Conservation (phyloP, 1,284 basidiomycete genomes). For the Austropuccinia psidii region DNA sequence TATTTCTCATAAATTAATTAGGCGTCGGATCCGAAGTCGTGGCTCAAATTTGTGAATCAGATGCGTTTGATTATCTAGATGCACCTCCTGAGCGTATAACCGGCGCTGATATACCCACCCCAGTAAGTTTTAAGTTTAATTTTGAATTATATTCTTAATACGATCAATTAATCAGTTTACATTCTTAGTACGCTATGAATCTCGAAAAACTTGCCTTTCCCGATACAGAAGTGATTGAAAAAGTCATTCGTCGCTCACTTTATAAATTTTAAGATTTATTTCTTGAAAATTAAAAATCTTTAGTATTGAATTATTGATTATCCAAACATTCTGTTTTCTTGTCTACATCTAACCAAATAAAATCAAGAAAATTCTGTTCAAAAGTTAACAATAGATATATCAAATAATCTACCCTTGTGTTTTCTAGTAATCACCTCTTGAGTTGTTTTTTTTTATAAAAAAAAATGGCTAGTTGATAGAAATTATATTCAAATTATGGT, state of each 20-base stretch:
- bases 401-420: too few relatives aligned
- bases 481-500: too few relatives aligned
- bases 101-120: slow-evolving; percentile 90
- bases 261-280: slow-evolving; percentile 52
- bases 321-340: too few relatives aligned
- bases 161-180: slow-evolving; percentile 29
- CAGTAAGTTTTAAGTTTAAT: slow-evolving; percentile 56
- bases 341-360: too few relatives aligned
- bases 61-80: slow-evolving; percentile 94
- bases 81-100: slow-evolving; percentile 96
- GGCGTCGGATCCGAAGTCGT: slow-evolving; percentile 52
- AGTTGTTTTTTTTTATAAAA: too few relatives aligned
- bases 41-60: slow-evolving; percentile 63
- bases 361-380: too few relatives aligned
- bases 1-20: slow-evolving; percentile 55
- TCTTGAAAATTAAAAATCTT: too few relatives aligned
- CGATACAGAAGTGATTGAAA: slow-evolving; percentile 72
- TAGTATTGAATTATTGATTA: too few relatives aligned
- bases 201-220: slow-evolving; percentile 87
- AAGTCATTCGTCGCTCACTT: slow-evolving; percentile 83
- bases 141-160: slow-evolving; percentile 15
- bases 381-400: too few relatives aligned
- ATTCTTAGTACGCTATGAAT: slow-evolving; percentile 69
- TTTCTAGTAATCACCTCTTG: too few relatives aligned
- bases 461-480: too few relatives aligned